Evolutionary conservation across 2,329 filamentous ascomycete species (phyloP).

Genomic region (Cladobotryum mycophilum): DNA sequence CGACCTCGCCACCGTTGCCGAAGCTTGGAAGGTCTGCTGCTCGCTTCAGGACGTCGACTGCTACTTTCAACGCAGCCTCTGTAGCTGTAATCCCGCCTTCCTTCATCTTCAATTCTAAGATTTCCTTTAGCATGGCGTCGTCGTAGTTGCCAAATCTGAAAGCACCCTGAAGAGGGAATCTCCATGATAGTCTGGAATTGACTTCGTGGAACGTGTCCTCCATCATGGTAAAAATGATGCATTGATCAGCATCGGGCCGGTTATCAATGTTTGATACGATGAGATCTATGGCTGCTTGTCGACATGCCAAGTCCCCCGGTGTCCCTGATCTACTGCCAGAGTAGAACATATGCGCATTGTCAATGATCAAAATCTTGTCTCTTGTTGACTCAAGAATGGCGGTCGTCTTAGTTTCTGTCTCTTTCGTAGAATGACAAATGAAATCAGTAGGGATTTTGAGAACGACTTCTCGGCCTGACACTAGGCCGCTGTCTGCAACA

Average conservation of each 20-base stretch:
- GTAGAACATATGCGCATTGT: constrained; percentile 54
- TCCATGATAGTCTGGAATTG: not conserved
- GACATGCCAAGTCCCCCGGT: not conserved
- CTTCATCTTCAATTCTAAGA: not conserved
- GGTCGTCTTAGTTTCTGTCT: constrained; percentile 61
- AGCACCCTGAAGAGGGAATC: not conserved
- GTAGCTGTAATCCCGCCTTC: not conserved
- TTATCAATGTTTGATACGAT: constrained; percentile 3
- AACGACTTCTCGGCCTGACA: constrained; percentile 45
- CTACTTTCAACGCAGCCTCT: no score
- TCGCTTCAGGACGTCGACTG: no score
- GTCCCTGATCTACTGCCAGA: not conserved
- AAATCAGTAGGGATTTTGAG: constrained; percentile 60
- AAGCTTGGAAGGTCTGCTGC: no score
- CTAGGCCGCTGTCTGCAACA: constrained; percentile 66
- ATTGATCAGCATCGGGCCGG: constrained; percentile 1
- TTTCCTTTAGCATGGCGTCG: not conserved
- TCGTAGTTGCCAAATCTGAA: constrained; percentile 1
- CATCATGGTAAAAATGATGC: constrained; percentile 2
- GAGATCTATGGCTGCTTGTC: not conserved
- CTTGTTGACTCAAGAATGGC: constrained; percentile 51
- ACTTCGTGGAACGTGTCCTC: constrained; percentile 3
- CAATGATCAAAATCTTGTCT: constrained; percentile 63
- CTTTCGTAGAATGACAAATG: constrained; percentile 60
- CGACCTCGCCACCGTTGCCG: no score